These are phyloP conservation scores for Aspergillus fumigatiaffinis DNA, from an alignment of 2,329 filamentous ascomycete genomes.

Conservation along the genomic window DNA sequence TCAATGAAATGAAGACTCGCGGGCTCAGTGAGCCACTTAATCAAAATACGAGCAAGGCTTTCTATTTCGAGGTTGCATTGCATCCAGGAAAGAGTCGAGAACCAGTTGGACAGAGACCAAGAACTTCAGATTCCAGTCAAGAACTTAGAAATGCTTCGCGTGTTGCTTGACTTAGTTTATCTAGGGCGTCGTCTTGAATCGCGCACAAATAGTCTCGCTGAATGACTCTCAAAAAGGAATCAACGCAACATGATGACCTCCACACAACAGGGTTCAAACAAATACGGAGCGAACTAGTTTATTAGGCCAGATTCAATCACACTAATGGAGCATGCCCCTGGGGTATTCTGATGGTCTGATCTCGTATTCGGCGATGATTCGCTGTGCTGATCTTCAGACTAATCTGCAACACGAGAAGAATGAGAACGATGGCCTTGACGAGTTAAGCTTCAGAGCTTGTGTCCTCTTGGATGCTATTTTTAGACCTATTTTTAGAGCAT, in stretches of 20 bases:
- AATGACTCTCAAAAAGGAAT: not conserved
- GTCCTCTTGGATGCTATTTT: not conserved
- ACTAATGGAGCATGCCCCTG: not conserved
- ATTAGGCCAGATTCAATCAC: not conserved
- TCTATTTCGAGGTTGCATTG: not conserved
- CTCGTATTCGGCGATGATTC: not conserved
- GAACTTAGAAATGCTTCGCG: not conserved
- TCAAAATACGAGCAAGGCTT: not conserved
- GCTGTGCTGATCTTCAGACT: not conserved
- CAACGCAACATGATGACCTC: not conserved
- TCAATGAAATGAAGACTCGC: too few relatives aligned
- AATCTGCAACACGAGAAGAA: not conserved
- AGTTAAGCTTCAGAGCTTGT: not conserved
- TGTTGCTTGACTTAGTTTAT: not conserved
- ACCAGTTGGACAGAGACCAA: too few relatives aligned
- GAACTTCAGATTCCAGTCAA: too few relatives aligned
- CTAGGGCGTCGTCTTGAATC: not conserved
- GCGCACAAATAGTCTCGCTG: not conserved
- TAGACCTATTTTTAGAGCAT: not conserved
- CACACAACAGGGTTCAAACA: not conserved
- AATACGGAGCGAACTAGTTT: not conserved
- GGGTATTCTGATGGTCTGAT: not conserved
- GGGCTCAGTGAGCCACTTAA: not conserved
- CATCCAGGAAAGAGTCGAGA: too few relatives aligned
- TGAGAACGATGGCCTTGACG: not conserved